Percentiles rank a stretch among this genome's conserved stretches.
Evolutionary conservation across 768 basidiomycete genomes (phyloP).

Genomic region (Boletus bicolor): DNA sequence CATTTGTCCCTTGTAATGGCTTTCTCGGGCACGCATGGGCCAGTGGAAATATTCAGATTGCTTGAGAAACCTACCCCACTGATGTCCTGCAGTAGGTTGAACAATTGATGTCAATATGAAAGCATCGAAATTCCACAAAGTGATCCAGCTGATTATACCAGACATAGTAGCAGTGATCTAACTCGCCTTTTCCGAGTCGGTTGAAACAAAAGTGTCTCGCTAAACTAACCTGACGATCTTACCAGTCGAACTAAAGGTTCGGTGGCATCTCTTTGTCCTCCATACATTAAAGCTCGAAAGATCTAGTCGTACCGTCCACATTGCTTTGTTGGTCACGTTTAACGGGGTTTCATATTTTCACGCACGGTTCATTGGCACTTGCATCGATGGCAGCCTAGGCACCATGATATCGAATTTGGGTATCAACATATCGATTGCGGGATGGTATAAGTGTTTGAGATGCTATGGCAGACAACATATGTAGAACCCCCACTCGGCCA

Average conservation of each 20-base stretch:
- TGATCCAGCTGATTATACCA: no score
- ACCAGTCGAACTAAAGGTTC: no score
- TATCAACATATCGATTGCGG: not conserved
- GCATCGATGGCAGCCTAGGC: not conserved
- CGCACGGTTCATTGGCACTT: not conserved
- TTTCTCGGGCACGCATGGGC: not conserved
- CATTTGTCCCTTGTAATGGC: not conserved
- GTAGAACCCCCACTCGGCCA: constrained; percentile 34
- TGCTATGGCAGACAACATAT: constrained; percentile 8
- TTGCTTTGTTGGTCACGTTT: not conserved
- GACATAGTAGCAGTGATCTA: no score
- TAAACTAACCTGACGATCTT: not conserved
- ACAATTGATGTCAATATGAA: not conserved
- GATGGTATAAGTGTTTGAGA: not conserved
- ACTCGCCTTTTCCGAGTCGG: no score
- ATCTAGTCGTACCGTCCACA: not conserved
- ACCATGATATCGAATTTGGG: not conserved
- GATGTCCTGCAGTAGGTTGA: not conserved
- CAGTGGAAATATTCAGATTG: not conserved
- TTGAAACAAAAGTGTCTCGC: not conserved
- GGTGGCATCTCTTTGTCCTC: not conserved
- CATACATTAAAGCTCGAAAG: not conserved
- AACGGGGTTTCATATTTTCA: not conserved
- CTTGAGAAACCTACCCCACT: not conserved
- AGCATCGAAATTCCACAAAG: not conserved